Conservation (phyloP, 345 rosid genomes). For the Citropsis articulata region DNA sequence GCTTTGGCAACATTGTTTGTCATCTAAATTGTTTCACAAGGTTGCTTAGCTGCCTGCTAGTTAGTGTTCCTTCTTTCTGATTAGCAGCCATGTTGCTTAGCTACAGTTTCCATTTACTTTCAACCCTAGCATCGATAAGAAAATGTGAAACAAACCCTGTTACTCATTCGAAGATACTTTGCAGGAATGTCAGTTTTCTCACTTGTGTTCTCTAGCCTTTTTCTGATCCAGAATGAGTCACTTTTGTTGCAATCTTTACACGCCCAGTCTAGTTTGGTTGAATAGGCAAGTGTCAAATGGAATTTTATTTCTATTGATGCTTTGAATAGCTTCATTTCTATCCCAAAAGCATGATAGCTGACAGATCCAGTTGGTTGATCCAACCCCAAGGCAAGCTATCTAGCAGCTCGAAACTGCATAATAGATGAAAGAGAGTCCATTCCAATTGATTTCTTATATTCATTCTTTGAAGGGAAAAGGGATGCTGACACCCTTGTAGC, state of each 20-base stretch:
- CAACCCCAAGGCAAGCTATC: no score
- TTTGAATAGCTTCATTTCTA: no score
- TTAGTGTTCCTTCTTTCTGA: not conserved
- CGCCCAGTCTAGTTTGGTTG: no score
- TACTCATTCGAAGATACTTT: not conserved
- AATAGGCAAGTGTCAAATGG: no score
- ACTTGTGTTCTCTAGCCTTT: not conserved
- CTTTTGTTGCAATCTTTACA: no score
- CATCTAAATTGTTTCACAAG: no score
- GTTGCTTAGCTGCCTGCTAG: not conserved
- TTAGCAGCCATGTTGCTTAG: not conserved
- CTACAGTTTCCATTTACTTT: not conserved
- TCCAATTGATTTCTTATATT: not conserved
- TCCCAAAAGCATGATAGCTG: no score
- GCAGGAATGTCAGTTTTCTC: not conserved
- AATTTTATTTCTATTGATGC: no score
- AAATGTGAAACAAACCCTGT: not conserved
- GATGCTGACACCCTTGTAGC: no score
- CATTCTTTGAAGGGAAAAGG: not conserved
- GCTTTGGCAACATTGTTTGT: no score
- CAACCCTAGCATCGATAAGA: not conserved
- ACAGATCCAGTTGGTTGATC: no score
- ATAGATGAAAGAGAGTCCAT: not conserved
- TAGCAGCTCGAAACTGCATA: no score
- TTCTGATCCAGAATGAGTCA: not conserved